These are phyloP conservation scores for Colletotrichum gigasporum DNA, from an alignment of 2,329 filamentous ascomycete genomes.

Conservation along the genomic window DNA sequence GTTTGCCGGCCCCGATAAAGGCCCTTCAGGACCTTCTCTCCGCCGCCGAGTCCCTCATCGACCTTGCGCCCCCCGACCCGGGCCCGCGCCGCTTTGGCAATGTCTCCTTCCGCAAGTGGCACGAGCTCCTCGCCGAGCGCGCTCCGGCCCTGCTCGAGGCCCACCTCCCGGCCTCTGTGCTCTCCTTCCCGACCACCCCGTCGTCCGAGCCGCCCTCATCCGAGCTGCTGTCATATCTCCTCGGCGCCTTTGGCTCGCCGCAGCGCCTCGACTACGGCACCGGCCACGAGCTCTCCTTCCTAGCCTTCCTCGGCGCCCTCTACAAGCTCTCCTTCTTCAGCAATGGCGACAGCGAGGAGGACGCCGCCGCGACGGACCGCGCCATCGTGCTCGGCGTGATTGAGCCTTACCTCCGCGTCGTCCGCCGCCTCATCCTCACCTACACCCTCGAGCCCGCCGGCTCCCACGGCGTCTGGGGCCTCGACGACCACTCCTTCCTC, in stretches of 20 bases:
- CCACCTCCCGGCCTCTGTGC: slow-evolving; percentile 37
- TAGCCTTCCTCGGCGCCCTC: slow-evolving; percentile 88
- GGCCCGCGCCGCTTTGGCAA: slow-evolving; percentile 94
- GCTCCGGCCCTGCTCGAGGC: slow-evolving; percentile 60
- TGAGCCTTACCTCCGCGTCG: slow-evolving; percentile 84
- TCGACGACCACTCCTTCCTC: slow-evolving; percentile 96
- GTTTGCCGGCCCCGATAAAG: slow-evolving; percentile 63
- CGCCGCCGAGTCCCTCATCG: slow-evolving; percentile 72
- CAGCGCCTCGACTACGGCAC: slow-evolving; percentile 95
- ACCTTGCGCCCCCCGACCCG: slow-evolving; percentile 83
- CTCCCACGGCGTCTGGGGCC: slow-evolving; percentile 96
- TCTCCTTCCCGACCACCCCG: slow-evolving; percentile 33
- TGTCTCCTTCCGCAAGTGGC: slow-evolving; percentile 88
- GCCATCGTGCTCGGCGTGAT: slow-evolving; percentile 84
- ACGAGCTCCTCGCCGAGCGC: slow-evolving; percentile 71
- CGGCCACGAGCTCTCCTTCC: slow-evolving; percentile 93
- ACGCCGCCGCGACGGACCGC: slow-evolving; percentile 71
- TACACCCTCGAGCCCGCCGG: slow-evolving; percentile 96
- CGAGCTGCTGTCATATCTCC: slow-evolving; percentile 67
- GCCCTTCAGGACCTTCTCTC: slow-evolving; percentile 73
- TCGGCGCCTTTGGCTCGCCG: slow-evolving; percentile 87
- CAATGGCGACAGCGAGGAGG: slow-evolving; percentile 28
- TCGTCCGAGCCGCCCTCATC: slow-evolving; percentile 38
- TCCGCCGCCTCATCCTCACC: slow-evolving; percentile 84
- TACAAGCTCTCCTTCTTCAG: slow-evolving; percentile 89